phyloP scores from a whole-genome alignment of 228 moss, liverwort and hornwort genomes.

The Sphagnum magellanicum region DNA sequence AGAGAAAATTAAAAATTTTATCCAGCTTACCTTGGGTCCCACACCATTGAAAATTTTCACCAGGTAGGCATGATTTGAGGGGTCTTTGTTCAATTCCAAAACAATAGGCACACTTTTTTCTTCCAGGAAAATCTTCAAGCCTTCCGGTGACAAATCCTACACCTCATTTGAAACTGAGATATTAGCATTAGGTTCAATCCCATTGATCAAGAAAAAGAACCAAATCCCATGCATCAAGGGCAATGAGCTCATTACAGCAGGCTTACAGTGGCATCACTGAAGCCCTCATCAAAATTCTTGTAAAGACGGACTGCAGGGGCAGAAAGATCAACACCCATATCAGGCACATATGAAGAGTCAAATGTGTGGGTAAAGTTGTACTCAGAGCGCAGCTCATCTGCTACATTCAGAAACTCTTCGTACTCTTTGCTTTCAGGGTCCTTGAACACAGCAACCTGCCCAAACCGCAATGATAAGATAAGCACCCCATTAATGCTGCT shows the following conservation, averaged over 20 bases:
- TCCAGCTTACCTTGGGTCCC: conserved; percentile 57
- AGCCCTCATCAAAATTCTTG: conserved; percentile 86
- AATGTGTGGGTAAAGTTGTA: conserved; percentile 68
- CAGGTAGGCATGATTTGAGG: conserved; percentile 64
- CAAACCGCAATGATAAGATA: neutral
- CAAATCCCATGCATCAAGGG: neutral
- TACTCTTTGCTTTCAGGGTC: conserved; percentile 69
- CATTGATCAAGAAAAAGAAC: neutral
- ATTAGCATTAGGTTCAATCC: too few relatives aligned
- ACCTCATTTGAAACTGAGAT: neutral
- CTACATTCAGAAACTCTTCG: conserved; percentile 50
- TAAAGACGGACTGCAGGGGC: conserved; percentile 72
- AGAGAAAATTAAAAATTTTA: neutral
- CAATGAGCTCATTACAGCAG: neutral
- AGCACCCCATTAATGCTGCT: too few relatives aligned
- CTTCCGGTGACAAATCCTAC: conserved; percentile 69
- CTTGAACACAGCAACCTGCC: conserved; percentile 80
- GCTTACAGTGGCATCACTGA: conserved; percentile 59
- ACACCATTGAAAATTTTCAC: conserved; percentile 74
- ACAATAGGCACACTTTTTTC: conserved; percentile 67
- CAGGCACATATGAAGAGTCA: conserved; percentile 45
- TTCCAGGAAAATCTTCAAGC: conserved; percentile 50
- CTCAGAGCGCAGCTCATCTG: conserved; percentile 56
- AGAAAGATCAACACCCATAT: conserved; percentile 44
- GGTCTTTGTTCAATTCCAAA: conserved; percentile 79